Evolutionary conservation across 2,329 filamentous ascomycete genomes (phyloP).

Genomic region (Dothideomycetes sp.): DNA sequence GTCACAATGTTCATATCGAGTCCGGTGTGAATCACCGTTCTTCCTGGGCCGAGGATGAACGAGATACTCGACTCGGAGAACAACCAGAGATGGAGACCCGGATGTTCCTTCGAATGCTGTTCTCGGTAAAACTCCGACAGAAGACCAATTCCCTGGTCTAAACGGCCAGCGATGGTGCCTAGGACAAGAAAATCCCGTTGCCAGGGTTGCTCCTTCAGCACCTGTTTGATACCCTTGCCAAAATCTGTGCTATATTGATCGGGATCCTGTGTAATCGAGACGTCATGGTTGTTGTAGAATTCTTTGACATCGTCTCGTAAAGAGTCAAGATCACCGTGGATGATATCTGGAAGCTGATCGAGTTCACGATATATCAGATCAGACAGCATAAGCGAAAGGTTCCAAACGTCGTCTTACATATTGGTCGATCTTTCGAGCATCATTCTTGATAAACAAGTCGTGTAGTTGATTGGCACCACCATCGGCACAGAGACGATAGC

Average conservation of each 20-base stretch:
- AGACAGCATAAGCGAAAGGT: not conserved
- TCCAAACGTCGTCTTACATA: conserved; percentile 12
- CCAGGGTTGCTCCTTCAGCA: conserved; percentile 36
- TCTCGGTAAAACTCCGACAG: conserved; percentile 70
- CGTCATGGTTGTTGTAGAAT: conserved; percentile 56
- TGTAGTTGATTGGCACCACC: conserved; percentile 77
- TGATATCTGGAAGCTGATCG: conserved; percentile 42
- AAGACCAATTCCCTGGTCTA: conserved; percentile 86
- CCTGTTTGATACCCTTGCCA: conserved; percentile 60
- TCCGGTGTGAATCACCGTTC: conserved; percentile 59
- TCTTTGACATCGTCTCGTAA: conserved; percentile 51
- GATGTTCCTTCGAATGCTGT: conserved; percentile 29
- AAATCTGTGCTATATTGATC: conserved; percentile 91
- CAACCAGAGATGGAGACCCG: conserved; percentile 55
- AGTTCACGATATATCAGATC: conserved; percentile 19
- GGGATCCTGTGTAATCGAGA: conserved; percentile 58
- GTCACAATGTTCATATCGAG: conserved; percentile 48
- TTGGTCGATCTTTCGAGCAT: not conserved
- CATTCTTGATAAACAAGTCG: conserved; percentile 32
- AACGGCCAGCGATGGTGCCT: conserved; percentile 77
- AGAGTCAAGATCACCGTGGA: conserved; percentile 90
- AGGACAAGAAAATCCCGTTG: conserved; percentile 56
- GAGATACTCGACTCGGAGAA: conserved; percentile 74
- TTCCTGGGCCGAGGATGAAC: conserved; percentile 64
- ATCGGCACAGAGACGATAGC: conserved; percentile 71